phyloP scores from a whole-genome alignment of 2,329 filamentous ascomycete genomes.

The Xylaria sp. region DNA sequence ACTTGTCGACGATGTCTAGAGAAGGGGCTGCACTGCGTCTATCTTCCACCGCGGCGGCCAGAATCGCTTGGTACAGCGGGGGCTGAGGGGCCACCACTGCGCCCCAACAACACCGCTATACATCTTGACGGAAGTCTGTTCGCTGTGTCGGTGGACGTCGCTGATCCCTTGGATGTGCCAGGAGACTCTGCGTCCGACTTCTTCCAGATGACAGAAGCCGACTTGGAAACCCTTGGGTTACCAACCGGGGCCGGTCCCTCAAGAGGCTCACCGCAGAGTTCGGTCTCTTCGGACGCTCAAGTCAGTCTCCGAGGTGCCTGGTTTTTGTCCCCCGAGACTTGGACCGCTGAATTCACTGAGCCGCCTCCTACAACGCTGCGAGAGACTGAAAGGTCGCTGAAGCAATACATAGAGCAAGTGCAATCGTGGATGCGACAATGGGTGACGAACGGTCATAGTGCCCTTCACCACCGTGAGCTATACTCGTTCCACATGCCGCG shows the following conservation, averaged over 20 bases:
- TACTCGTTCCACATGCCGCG: slow-evolving; percentile 45
- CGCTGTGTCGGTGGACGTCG: neutral
- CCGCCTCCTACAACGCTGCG: slow-evolving; percentile 16
- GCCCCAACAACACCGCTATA: slow-evolving; percentile 1
- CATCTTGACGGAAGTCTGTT: slow-evolving; percentile 4
- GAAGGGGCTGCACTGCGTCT: slow-evolving; percentile 40
- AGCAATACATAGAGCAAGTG: slow-evolving; percentile 45
- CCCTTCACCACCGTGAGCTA: slow-evolving; percentile 43
- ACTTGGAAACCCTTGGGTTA: slow-evolving; percentile 2
- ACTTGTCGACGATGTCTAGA: slow-evolving; percentile 49
- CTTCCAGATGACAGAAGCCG: slow-evolving; percentile 17
- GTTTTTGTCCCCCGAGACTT: slow-evolving; percentile 42
- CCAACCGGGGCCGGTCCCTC: slow-evolving; percentile 7
- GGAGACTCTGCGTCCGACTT: slow-evolving; percentile 12
- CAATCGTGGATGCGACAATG: slow-evolving; percentile 44
- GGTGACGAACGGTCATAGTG: slow-evolving; percentile 41
- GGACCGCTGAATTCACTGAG: slow-evolving; percentile 39
- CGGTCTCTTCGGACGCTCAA: slow-evolving; percentile 1
- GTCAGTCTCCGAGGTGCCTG: slow-evolving; percentile 27
- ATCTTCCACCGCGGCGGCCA: slow-evolving; percentile 40
- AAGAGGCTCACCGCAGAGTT: slow-evolving; percentile 7
- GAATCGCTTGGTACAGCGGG: slow-evolving; percentile 3
- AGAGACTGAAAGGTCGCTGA: slow-evolving; percentile 38
- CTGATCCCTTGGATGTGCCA: neutral
- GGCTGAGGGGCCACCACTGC: slow-evolving; percentile 1